Evolutionary conservation across 768 basidiomycete genomes (phyloP), one percentile per base, ranked within the genome.

Genomic region (Galerina sulciceps): DNA sequence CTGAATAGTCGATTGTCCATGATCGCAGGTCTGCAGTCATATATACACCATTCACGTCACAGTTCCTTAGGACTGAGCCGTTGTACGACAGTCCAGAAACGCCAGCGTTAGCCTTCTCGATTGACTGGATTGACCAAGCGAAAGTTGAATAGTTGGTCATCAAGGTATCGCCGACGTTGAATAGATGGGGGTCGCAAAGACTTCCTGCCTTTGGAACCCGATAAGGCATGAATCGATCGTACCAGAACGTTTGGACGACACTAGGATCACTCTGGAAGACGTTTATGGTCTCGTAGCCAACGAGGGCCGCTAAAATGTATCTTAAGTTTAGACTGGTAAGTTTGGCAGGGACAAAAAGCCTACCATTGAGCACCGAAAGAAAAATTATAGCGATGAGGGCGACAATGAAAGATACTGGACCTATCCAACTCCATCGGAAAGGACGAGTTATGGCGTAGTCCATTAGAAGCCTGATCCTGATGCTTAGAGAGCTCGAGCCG

Each of bases 251-350:
- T 26, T 64, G 62, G 1, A 62, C 65, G 4, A 57, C 60, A 31
- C 67, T 65, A 64, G 63, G 65, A 46, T 68, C 57, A 5, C 55
- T 55, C 18, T 58, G 23, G 56, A 68, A 68, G 11, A 44, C 60
- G 18, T 62, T 61, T 35, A 65, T 53, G 13, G 67, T 68, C 23
- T 70, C 67, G 23, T 70, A 70, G 20, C 67, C 69, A 44, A 61
- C 58, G 35, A 67, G 38, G 15, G 62, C 65, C 36, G 59, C 69
- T 70, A 18, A 50, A 22, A 20, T 17, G 14, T 42, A 11, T 18
- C 6, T 6, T 42, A 11, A 42, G 40, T 2, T 34, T 23, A 35
- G 23, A 2, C 23, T 15, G 23, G n/a, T 36, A 22, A 11, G 35
- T 6, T 26, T n/a, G n/a, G n/a, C 15, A 26, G 20, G 38, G 45